phyloP scores from a whole-genome alignment of 2,329 filamentous ascomycete genomes.

The Aspergillus felis region DNA sequence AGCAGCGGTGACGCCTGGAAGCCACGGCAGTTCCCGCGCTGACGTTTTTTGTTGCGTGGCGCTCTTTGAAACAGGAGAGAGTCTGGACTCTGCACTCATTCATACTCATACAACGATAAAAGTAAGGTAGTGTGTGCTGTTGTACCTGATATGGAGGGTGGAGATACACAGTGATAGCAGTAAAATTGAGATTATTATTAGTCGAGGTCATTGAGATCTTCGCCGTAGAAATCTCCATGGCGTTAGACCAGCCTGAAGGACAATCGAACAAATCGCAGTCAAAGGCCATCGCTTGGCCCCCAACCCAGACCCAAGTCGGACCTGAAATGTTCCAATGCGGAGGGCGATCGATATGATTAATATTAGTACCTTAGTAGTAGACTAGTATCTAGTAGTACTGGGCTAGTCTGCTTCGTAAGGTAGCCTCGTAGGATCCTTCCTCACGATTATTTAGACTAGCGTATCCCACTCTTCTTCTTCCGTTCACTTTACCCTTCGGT shows the following conservation, averaged over 20 bases:
- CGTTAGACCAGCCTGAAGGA: background rate
- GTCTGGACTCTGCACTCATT: background rate
- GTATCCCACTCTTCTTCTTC: conserved; percentile 8
- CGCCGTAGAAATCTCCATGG: background rate
- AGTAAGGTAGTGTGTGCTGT: background rate
- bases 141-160: no score
- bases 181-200: background rate
- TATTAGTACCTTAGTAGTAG: background rate
- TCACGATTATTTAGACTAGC: background rate
- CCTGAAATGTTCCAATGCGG: background rate
- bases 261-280: background rate
- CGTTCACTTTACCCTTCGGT: conserved; percentile 3
- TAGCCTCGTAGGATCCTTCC: background rate
- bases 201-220: background rate
- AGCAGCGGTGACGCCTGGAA: background rate
- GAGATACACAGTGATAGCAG: no score
- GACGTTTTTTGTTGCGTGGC: background rate
- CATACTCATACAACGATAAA: background rate
- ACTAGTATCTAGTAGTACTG: background rate
- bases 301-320: background rate
- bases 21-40: background rate
- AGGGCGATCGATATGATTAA: background rate
- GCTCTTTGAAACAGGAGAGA: background rate
- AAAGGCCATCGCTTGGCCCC: background rate
- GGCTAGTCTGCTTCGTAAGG: background rate